A percentile compares a stretch with the other conserved stretches of the same genome.
Conservation (phyloP, 2,329 filamentous ascomycete species). For the Ramularia collo-cygni region DNA sequence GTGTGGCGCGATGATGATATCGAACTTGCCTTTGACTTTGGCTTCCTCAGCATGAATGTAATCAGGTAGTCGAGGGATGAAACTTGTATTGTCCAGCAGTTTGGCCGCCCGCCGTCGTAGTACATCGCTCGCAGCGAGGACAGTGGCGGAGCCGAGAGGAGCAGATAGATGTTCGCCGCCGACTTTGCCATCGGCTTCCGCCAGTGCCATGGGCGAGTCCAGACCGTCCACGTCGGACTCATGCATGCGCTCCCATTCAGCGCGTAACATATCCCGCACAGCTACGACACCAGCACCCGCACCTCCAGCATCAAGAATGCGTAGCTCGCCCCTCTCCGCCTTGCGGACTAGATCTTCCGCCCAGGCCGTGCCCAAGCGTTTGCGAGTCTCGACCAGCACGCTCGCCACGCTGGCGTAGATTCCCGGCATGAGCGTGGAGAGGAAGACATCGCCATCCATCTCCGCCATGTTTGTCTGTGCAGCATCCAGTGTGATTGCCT, state of each 20-base stretch:
- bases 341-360: constrained; percentile 56
- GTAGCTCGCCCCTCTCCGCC: constrained; percentile 47
- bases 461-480: constrained; percentile 61
- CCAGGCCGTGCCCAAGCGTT: constrained; percentile 65
- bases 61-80: constrained; percentile 85
- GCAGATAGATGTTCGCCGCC: constrained; percentile 37
- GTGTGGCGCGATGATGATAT: constrained; percentile 86
- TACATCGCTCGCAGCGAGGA: constrained; percentile 67
- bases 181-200: constrained; percentile 28
- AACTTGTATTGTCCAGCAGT: constrained; percentile 81
- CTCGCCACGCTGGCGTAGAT: constrained; percentile 63
- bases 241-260: constrained; percentile 71
- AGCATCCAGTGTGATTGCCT: constrained; percentile 57
- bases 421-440: constrained; percentile 63
- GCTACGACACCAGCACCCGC: constrained; percentile 67
- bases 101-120: constrained; percentile 68
- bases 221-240: constrained; percentile 22
- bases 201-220: constrained; percentile 20
- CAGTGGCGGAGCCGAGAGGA: constrained; percentile 67
- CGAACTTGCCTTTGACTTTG: constrained; percentile 54
- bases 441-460: constrained; percentile 67
- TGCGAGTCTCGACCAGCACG: constrained; percentile 65
- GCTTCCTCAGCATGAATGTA: constrained; percentile 59
- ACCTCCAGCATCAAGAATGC: constrained; percentile 66
- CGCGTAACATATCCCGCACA: constrained; percentile 69